Evolutionary conservation across 2,329 filamentous ascomycete species (phyloP).

Genomic region (Fusarium avenaceum): DNA sequence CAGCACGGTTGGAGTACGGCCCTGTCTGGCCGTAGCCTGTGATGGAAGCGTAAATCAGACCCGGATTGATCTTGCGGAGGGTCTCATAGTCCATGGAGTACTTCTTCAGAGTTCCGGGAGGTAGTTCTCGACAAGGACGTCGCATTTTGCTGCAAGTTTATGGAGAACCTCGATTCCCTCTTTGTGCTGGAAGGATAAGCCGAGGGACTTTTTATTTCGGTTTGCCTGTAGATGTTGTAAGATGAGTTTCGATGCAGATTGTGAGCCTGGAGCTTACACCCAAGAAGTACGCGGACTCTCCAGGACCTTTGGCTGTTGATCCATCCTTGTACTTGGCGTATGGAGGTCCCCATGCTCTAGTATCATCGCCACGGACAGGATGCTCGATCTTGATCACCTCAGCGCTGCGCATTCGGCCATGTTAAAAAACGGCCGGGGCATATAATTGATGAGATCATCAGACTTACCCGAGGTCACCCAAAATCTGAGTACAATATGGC

Average conservation of each 20-base stretch:
- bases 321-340: constrained; percentile 82
- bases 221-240: constrained; percentile 74
- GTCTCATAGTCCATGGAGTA: constrained; percentile 91
- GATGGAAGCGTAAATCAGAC: constrained; percentile 93
- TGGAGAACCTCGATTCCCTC: constrained; percentile 89
- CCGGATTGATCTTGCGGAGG: constrained; percentile 83
- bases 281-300: constrained; percentile 95
- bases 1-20: constrained; percentile 86
- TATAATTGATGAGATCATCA: constrained; percentile 9
- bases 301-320: constrained; percentile 74
- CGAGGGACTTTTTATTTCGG: constrained; percentile 96
- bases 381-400: constrained; percentile 99
- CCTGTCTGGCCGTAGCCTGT: constrained; percentile 98
- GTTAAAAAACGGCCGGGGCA: constrained; percentile 28
- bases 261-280: constrained; percentile 68
- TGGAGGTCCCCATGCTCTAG: constrained; percentile 94
- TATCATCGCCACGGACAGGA: constrained; percentile 91
- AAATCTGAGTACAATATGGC: constrained; percentile 97
- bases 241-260: constrained; percentile 8
- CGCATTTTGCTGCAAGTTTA: constrained; percentile 84
- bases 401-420: constrained; percentile 68
- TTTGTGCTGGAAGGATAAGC: constrained; percentile 88
- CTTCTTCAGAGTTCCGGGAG: constrained; percentile 88
- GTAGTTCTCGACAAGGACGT: constrained; percentile 97
- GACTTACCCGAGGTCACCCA: constrained; percentile 92